A percentile compares a stretch with the other conserved stretches of the same genome.
phyloP scores from a whole-genome alignment of 2,329 filamentous ascomycete species.

The Paraconiothyrium brasiliense region DNA sequence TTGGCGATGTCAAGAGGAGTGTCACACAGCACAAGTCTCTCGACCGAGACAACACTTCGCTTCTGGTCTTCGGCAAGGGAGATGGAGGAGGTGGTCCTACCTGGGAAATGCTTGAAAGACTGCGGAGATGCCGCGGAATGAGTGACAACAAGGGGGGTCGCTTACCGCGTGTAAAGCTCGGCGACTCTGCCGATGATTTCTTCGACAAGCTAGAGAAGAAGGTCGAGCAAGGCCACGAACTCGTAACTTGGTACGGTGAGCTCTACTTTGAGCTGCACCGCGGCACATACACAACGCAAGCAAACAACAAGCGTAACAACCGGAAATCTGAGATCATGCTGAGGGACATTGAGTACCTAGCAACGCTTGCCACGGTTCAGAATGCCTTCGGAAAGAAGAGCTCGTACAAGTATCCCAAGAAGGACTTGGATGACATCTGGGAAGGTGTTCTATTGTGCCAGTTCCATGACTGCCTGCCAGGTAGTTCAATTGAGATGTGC shows the following conservation, averaged over 20 bases:
- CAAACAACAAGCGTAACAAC: slow-evolving; percentile 97
- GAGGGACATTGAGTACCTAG: slow-evolving; percentile 86
- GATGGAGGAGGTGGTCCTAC: slow-evolving; percentile 96
- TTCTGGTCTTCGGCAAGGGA: slow-evolving; percentile 95
- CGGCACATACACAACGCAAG: slow-evolving; percentile 96
- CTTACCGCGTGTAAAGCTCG: slow-evolving; percentile 88
- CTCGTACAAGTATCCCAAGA: slow-evolving; percentile 87
- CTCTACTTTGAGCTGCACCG: slow-evolving; percentile 98
- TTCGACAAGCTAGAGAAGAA: slow-evolving; percentile 87
- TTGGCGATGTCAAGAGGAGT: slow-evolving; percentile 91
- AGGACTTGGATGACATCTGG: slow-evolving; percentile 96
- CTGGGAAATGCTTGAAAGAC: slow-evolving; percentile 92
- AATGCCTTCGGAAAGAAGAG: slow-evolving; percentile 58
- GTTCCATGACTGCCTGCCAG: slow-evolving; percentile 96
- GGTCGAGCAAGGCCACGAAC: slow-evolving; percentile 69
- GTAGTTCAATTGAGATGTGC: slow-evolving; percentile 96
- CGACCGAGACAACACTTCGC: slow-evolving; percentile 88
- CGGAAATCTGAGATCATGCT: slow-evolving; percentile 84
- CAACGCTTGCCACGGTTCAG: slow-evolving; percentile 83
- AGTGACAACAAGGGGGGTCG: slow-evolving; percentile 86
- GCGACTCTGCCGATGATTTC: slow-evolving; percentile 91
- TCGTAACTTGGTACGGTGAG: slow-evolving; percentile 97
- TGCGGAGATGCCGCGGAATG: slow-evolving; percentile 89
- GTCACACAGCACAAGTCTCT: slow-evolving; percentile 93
- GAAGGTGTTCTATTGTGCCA: slow-evolving; percentile 90